Percentiles rank a stretch among this genome's conserved stretches.
Evolutionary conservation across 495 filamentous ascomycete species (phyloP).

Genomic region (Friedmanniomyces endolithicus): DNA sequence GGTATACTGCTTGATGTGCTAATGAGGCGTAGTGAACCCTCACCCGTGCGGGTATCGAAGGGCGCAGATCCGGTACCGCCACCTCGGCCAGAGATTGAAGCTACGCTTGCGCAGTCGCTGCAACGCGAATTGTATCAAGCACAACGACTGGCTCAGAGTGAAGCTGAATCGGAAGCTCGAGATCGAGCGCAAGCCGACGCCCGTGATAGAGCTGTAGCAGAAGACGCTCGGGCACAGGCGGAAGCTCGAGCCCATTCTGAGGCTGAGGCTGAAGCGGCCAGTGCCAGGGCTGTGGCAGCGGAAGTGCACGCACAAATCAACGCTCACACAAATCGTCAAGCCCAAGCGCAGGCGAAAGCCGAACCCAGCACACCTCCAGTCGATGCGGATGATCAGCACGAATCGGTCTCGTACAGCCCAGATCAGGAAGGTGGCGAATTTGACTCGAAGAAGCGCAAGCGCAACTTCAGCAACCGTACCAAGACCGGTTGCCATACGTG

Average conservation of each 20-base stretch:
- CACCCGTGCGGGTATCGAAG: not conserved
- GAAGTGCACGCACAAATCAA: not conserved
- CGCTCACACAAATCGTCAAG: not conserved
- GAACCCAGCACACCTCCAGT: not conserved
- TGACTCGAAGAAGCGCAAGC: slow-evolving; percentile 19
- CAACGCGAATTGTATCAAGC: slow-evolving; percentile 10
- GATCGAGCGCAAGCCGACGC: not conserved
- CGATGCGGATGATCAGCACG: not conserved
- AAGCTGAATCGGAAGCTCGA: not conserved
- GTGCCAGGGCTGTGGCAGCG: not conserved
- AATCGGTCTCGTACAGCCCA: not conserved
- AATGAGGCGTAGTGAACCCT: not conserved
- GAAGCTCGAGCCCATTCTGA: not conserved
- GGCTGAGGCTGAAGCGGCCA: not conserved
- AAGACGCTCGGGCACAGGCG: not conserved
- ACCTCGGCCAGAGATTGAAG: slow-evolving; percentile 15
- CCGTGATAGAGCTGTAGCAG: not conserved
- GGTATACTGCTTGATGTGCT: not conserved
- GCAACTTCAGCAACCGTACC: slow-evolving; percentile 77
- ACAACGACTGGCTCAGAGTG: not conserved
- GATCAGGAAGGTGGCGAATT: not conserved
- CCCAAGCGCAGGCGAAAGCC: not conserved
- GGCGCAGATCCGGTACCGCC: not conserved
- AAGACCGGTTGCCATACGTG: slow-evolving; percentile 98
- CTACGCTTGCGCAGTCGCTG: slow-evolving; percentile 10